A percentile compares a stretch with the other conserved stretches of the same genome.
phyloP scores from a whole-genome alignment of 805 yeast genomes.

The Lipomyces spencermartinsiae region DNA sequence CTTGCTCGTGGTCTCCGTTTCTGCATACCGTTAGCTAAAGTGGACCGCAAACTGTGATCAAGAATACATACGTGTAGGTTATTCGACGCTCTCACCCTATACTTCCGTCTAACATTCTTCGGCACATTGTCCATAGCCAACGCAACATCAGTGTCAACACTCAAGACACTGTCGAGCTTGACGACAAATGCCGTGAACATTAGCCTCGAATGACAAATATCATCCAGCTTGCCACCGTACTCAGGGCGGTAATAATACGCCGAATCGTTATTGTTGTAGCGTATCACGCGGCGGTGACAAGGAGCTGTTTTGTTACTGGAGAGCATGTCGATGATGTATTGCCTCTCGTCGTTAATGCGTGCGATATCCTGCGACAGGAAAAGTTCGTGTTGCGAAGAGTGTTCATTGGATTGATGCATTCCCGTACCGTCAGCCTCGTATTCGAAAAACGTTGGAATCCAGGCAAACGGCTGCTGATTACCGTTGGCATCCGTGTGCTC shows the following conservation, averaged over 20 bases:
- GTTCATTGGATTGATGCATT: neutral
- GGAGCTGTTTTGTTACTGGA: neutral
- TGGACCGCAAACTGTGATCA: neutral
- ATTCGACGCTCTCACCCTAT: slow-evolving; percentile 8
- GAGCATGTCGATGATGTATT: slow-evolving; percentile 2
- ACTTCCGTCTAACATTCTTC: slow-evolving; percentile 6
- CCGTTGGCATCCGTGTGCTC: neutral
- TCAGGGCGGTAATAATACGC: slow-evolving; percentile 2
- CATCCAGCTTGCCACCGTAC: slow-evolving; percentile 10
- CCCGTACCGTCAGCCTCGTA: neutral
- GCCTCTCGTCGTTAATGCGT: neutral
- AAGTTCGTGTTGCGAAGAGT: slow-evolving; percentile 4
- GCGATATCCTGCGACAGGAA: neutral
- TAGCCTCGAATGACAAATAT: neutral
- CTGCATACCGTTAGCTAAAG: neutral
- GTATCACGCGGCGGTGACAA: slow-evolving; percentile 6
- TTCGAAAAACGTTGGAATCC: slow-evolving; percentile 4
- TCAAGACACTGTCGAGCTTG: slow-evolving; percentile 1
- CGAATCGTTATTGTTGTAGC: slow-evolving; percentile 5
- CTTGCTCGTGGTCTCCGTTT: neutral
- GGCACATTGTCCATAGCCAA: slow-evolving; percentile 7
- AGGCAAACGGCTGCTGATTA: neutral
- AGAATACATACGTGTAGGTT: neutral
- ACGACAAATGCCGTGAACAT: slow-evolving; percentile 6
- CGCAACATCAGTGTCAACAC: slow-evolving; percentile 12